Evolutionary conservation across 257 asterid genomes (phyloP), one percentile per base, ranked within the genome.

Genomic region (Coffea eugenioides): DNA sequence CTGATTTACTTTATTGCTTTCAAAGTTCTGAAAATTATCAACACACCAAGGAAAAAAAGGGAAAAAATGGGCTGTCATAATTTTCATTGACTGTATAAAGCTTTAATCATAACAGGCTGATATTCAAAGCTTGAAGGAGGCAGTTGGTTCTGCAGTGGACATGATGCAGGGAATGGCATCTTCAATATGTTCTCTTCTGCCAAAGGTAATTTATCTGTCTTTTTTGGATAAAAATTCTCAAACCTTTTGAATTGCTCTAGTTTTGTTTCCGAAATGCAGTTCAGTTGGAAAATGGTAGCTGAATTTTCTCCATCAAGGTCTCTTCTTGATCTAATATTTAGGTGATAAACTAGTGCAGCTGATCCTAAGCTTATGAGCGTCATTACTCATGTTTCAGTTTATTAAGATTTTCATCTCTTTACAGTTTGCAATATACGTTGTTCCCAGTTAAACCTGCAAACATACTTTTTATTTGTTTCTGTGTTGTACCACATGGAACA

Each of bases 81-180:
- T 27, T 46, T 80, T 3, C 64, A 68, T 82, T 77, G 69, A 80
- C 27, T 34, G 59, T 83, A 45, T 81, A 68, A 70, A 64, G 36
- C 20, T 67, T 54, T 34, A 34, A 68, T 81, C 83, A 83, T 64
- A 65, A 71, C 89, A 93, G 98, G 92, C 86, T 34, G 90, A 93
- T 75, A 83, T 86, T 77, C 93, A 86, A 81, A 86, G 96, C 91
- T 83, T 93, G 92, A 92, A 94, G 84, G 93, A 93, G 73, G 97
- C 97, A 34, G 77, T 94, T 78, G 79, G 93, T 81, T 93, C 97
- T 75, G 91, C 97, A 18, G 90, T 89, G 70, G 94, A 92, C 80
- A 90, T 90, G 46, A 89, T 93, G 94, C 95, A 94, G 57, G 85
- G 96, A 74, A 88, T 91, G 94, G 77, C 88, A 68, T 78, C 92